Evolutionary conservation across 2,329 filamentous ascomycete species (phyloP).

Genomic region (Xylariaceae sp.): DNA sequence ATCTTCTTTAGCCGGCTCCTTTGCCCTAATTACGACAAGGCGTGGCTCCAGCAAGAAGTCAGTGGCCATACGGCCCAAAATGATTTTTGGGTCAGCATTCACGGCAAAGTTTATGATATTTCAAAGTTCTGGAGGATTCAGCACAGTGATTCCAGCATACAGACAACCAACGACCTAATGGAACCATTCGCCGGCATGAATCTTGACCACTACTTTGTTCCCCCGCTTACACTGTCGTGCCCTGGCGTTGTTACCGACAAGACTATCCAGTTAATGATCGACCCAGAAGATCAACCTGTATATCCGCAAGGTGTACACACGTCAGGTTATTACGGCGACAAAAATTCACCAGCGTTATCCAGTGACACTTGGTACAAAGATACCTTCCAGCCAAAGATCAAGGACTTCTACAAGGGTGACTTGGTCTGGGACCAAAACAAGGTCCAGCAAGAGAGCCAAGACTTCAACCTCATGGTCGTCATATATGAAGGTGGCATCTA

Average conservation of each 20-base stretch:
- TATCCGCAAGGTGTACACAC: conserved; percentile 67
- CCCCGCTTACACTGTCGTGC: conserved; percentile 76
- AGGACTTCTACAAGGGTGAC: conserved; percentile 85
- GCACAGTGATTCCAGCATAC: conserved; percentile 75
- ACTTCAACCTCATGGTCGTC: conserved; percentile 77
- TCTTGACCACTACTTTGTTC: conserved; percentile 83
- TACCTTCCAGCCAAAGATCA: conserved; percentile 77
- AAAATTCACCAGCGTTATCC: conserved; percentile 63
- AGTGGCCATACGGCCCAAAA: conserved; percentile 69
- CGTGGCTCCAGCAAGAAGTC: conserved; percentile 77
- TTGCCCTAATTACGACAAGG: conserved; percentile 91
- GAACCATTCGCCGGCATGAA: conserved; percentile 76
- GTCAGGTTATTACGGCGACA: conserved; percentile 67
- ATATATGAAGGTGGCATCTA: conserved; percentile 79
- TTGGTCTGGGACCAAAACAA: conserved; percentile 71
- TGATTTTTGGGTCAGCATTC: conserved; percentile 87
- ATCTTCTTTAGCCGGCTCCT: conserved; percentile 82
- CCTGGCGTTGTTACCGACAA: conserved; percentile 70
- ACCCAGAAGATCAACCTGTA: conserved; percentile 56
- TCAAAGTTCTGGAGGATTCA: conserved; percentile 84
- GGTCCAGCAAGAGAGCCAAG: conserved; percentile 69
- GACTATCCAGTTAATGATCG: conserved; percentile 54
- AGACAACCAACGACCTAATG: conserved; percentile 72
- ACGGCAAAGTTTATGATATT: conserved; percentile 90
- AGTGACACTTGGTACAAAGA: conserved; percentile 77